Evolutionary conservation across 1,139 yeast species (phyloP).

Genomic region (Saccharomyces hybrid): DNA sequence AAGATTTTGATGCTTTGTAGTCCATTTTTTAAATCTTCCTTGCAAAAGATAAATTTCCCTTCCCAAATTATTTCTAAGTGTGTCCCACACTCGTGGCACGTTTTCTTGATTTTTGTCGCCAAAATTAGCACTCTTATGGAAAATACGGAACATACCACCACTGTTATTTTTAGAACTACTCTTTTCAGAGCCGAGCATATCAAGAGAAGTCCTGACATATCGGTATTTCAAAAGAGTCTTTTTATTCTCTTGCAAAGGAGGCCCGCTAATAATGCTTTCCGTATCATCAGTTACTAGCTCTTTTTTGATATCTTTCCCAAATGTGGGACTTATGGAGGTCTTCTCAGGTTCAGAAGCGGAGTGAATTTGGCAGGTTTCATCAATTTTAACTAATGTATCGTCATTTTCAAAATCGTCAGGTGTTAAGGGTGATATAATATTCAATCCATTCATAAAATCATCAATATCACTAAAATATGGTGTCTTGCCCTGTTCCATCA

Average conservation of each 20-base stretch:
- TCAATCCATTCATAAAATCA: not conserved
- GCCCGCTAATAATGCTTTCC: not conserved
- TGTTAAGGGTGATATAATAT: not conserved
- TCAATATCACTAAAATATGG: not conserved
- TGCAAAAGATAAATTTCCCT: slow-evolving; percentile 5
- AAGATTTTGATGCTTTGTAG: not conserved
- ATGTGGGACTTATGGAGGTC: not conserved
- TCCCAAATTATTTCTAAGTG: not conserved
- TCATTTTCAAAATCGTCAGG: not conserved
- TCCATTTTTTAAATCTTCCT: slow-evolving; percentile 2
- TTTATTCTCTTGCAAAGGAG: not conserved
- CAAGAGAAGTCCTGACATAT: not conserved
- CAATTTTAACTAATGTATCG: not conserved
- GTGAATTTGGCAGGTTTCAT: not conserved
- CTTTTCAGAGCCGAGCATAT: not conserved
- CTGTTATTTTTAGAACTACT: not conserved
- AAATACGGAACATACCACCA: not conserved
- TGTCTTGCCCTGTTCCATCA: not conserved
- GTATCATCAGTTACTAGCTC: not conserved
- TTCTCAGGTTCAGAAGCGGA: not conserved
- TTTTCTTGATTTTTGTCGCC: not conserved
- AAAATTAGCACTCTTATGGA: not conserved
- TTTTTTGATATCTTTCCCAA: not conserved
- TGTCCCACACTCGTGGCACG: not conserved
- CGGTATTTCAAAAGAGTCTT: not conserved